phyloP scores from a whole-genome alignment of 805 yeast genomes.

The Tetrapisispora pingtungensis region DNA sequence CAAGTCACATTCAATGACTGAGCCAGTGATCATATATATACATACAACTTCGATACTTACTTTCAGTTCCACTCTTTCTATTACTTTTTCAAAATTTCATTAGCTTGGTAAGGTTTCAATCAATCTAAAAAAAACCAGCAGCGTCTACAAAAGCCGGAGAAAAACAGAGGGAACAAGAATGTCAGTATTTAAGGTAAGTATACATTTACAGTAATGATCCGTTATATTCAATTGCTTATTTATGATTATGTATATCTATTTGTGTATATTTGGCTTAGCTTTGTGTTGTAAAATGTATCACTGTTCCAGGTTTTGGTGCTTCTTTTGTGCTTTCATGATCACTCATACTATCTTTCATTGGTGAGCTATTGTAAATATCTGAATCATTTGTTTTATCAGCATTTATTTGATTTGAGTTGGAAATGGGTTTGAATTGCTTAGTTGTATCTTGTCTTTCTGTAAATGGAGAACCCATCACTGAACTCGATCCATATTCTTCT shows the following conservation, averaged over 20 bases:
- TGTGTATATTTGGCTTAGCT: neutral
- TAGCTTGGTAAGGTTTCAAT: no score
- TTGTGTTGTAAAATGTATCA: conserved; percentile 15
- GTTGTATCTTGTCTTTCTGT: neutral
- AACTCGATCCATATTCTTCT: conserved; percentile 27
- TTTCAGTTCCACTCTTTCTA: no score
- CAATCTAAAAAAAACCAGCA: no score
- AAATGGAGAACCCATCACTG: conserved; percentile 23
- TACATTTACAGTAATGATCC: no score
- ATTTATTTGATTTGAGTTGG: neutral
- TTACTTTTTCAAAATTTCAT: no score
- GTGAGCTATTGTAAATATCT: conserved; percentile 14
- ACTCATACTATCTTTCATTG: conserved; percentile 7
- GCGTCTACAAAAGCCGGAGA: no score
- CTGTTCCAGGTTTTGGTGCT: conserved; percentile 18
- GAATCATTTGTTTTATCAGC: neutral
- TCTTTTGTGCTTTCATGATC: conserved; percentile 18
- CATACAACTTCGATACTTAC: no score
- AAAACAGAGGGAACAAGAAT: no score
- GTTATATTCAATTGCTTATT: no score
- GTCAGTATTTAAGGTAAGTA: no score
- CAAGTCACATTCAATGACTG: no score
- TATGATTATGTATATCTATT: neutral
- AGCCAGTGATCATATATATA: no score
- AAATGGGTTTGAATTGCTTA: neutral